Percentiles rank a stretch among this genome's conserved stretches.
These are phyloP conservation scores for Aspergillus carlsbadensis DNA, from an alignment of 495 filamentous ascomycete species.

Conservation along the genomic window DNA sequence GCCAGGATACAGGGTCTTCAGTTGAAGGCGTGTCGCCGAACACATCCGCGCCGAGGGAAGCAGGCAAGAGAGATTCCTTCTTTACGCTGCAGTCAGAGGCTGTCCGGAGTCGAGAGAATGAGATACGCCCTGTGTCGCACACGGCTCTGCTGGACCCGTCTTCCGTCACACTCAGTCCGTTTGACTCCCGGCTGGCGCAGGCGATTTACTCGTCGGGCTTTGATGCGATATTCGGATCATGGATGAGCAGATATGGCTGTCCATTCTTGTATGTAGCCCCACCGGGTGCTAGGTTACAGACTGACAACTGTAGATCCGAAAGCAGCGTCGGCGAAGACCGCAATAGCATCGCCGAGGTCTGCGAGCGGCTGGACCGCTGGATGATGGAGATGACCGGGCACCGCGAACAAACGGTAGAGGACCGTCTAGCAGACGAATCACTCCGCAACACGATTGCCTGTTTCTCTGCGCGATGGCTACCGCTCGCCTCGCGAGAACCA, in stretches of 20 bases:
- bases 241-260: slow-evolving; percentile 9
- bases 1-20: not conserved
- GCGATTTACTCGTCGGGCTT: not conserved
- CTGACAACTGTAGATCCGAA: not conserved
- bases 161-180: not conserved
- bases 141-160: not conserved
- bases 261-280: not conserved
- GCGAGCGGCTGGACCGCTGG: slow-evolving; percentile 4
- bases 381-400: slow-evolving; percentile 1
- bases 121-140: not conserved
- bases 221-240: slow-evolving; percentile 3
- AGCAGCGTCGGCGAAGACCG: not conserved
- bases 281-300: not conserved
- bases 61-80: too few species aligned
- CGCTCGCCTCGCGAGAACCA: not conserved
- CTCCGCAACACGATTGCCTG: not conserved
- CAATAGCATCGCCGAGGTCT: slow-evolving; percentile 2
- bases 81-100: too few species aligned
- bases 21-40: not conserved
- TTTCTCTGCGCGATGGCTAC: slow-evolving; percentile 5
- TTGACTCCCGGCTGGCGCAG: not conserved
- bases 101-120: too few species aligned
- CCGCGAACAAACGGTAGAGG: not conserved
- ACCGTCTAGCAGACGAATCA: slow-evolving; percentile 3
- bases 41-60: not conserved